These are phyloP conservation scores for Dictyostelium gargantuum DNA, from an alignment of 208 protist genomes.

Conservation along the genomic window DNA sequence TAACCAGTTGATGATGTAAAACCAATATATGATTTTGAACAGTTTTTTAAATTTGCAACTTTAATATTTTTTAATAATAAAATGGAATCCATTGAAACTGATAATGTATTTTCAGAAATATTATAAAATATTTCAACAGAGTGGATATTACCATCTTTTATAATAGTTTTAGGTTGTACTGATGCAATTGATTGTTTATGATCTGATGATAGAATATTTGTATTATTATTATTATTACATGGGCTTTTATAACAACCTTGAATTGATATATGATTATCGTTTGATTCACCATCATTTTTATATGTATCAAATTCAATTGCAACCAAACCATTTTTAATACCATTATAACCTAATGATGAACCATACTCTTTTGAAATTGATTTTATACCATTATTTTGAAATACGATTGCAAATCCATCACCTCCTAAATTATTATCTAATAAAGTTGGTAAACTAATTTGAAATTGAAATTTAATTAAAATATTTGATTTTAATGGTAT, in stretches of 20 bases:
- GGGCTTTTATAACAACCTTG: too few species aligned
- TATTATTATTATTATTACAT: too few species aligned
- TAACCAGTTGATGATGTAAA: background rate
- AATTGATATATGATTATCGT: conserved; percentile 2
- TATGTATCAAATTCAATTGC: conserved; percentile 14
- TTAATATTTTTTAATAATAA: background rate
- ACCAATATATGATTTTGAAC: background rate
- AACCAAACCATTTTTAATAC: too few species aligned
- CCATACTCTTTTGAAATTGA: background rate
- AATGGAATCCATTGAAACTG: background rate
- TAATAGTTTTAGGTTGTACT: background rate
- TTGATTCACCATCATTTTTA: background rate
- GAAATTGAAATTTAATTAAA: background rate
- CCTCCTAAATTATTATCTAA: background rate
- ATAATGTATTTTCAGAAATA: background rate
- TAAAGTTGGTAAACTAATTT: background rate
- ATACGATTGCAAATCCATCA: background rate
- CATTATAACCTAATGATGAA: background rate
- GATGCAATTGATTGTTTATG: background rate
- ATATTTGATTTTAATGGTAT: background rate
- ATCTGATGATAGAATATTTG: background rate
- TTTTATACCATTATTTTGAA: background rate
- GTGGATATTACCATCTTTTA: background rate
- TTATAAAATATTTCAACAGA: background rate
- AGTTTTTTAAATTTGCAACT: background rate